phyloP scores from a whole-genome alignment of 257 asterid species.

The Nicotiana obtusifolia region DNA sequence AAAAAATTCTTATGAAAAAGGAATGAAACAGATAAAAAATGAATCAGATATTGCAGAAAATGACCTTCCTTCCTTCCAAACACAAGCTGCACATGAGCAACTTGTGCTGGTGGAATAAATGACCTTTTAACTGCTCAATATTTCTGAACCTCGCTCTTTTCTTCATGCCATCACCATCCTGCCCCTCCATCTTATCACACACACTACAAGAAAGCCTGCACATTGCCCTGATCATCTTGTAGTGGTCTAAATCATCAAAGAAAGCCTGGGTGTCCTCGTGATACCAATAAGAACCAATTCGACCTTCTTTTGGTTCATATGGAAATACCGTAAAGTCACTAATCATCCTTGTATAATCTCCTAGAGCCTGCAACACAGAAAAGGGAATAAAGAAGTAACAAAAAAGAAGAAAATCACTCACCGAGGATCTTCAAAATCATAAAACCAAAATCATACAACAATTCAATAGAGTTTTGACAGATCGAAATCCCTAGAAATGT shows the following conservation, averaged over 20 bases:
- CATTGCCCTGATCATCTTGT: slow-evolving; percentile 95
- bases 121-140: slow-evolving; percentile 89
- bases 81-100: slow-evolving; percentile 90
- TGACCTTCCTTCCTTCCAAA: slow-evolving; percentile 95
- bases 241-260: slow-evolving; percentile 87
- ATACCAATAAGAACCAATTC: slow-evolving; percentile 70
- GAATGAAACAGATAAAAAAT: not conserved
- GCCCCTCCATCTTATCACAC: slow-evolving; percentile 65
- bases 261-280: slow-evolving; percentile 90
- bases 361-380: slow-evolving; percentile 56
- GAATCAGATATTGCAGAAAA: not conserved
- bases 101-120: slow-evolving; percentile 75
- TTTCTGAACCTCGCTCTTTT: slow-evolving; percentile 61
- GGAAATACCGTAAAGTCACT: slow-evolving; percentile 64
- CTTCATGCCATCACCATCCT: slow-evolving; percentile 42
- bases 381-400: not conserved
- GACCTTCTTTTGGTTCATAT: slow-evolving; percentile 68
- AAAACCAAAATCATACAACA: not conserved
- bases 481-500: not conserved
- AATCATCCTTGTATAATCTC: slow-evolving; percentile 69
- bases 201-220: slow-evolving; percentile 92
- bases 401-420: not conserved
- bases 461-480: not conserved
- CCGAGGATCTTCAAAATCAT: not conserved
- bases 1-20: not conserved